A percentile compares a stretch with the other conserved stretches of the same genome.
phyloP scores from a whole-genome alignment of 805 yeast species.

The Candida methanosorbosa region DNA sequence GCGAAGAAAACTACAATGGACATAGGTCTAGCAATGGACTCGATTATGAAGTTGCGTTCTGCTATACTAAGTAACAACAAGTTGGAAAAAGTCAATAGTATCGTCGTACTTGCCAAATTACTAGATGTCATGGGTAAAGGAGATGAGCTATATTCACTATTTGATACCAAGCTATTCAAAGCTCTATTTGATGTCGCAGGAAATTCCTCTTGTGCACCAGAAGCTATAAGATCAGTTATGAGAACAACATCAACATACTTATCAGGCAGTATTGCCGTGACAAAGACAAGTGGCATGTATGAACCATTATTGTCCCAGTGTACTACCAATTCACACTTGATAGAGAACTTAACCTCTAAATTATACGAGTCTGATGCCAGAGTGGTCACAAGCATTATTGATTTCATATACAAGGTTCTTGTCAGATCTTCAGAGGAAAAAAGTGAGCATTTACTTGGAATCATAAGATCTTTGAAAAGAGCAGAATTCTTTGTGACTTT shows the following conservation, averaged over 20 bases:
- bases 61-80: constrained; percentile 38
- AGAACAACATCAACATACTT: constrained; percentile 28
- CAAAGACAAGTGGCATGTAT: constrained; percentile 22
- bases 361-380: constrained; percentile 35
- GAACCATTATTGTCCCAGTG: constrained; percentile 15
- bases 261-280: constrained; percentile 33
- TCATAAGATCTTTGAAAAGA: constrained; percentile 38
- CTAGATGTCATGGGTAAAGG: constrained; percentile 36
- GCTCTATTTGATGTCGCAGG: constrained; percentile 15
- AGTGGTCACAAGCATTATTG: constrained; percentile 33
- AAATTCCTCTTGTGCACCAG: constrained; percentile 11
- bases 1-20: constrained; percentile 11
- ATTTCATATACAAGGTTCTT: constrained; percentile 36
- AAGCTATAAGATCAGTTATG: constrained; percentile 15
- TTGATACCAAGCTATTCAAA: constrained; percentile 17
- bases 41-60: constrained; percentile 20
- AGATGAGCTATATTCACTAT: constrained; percentile 10
- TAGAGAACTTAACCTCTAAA: constrained; percentile 33
- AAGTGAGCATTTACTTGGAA: constrained; percentile 32
- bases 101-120: constrained; percentile 44
- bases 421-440: constrained; percentile 32
- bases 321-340: constrained; percentile 28
- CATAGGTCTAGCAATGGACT: constrained; percentile 11
- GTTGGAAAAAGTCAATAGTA: constrained; percentile 42
- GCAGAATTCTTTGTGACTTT: constrained; percentile 37